Evolutionary conservation across 2,329 filamentous ascomycete genomes (phyloP), one percentile per base, ranked within the genome.

Genomic region (Fusarium bactridioides): DNA sequence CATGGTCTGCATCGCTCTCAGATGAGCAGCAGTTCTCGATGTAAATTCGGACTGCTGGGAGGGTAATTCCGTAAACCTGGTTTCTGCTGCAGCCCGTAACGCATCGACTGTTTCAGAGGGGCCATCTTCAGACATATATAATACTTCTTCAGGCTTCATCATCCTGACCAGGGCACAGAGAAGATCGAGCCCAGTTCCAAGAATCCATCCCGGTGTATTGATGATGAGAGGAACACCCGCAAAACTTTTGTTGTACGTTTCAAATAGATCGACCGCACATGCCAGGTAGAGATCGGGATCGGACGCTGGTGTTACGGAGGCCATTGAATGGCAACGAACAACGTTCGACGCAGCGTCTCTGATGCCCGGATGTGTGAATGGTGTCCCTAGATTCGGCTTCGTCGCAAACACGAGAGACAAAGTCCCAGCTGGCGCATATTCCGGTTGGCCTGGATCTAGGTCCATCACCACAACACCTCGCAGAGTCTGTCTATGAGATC

Each of bases 401-500:
- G 83, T 84, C 16, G 94, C 81, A 33, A 88, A 84, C 19, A 91
- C 83, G 8, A 95, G 87, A 4, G 92, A 93, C 25, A 95, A 77
- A 19, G 92, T 90, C 1, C 93, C 93, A 2, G 91, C 88, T 3
- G 91, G 86, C 1, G 88, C 88, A 78, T 92, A 94, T 77, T 95
- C 93, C 6, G 93, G 92, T 76, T 94, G 93, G 0, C 91, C 91
- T 2, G 92, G 92, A 77, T 96, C 93, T 15, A 95, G 84, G 74
- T 96, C 93, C 11, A 96, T 85, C n/a, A 92, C 83, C 61, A 85
- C 86, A 31, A 92, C 83, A 21, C 78, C 77, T 15, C 67, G 74
- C 41, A 74, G 19, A 21, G 31, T 31, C 25, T 70, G 69, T 9
- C 53, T 55, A 23, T 56, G 55, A 31, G 38, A 23, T 19, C 61